Evolutionary conservation across 1,284 basidiomycete genomes (phyloP).

Genomic region (Ustanciosporium gigantosporum): DNA sequence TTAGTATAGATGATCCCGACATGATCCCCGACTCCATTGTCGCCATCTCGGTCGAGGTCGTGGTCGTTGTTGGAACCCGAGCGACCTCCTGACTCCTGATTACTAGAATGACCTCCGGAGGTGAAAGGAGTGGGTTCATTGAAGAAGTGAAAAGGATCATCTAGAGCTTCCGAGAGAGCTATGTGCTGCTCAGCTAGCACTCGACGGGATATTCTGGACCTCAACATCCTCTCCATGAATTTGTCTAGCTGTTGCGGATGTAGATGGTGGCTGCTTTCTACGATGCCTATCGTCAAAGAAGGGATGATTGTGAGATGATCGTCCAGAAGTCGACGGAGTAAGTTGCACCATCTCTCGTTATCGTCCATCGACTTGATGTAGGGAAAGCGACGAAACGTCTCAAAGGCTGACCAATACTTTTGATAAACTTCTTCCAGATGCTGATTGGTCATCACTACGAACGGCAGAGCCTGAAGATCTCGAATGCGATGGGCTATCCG

Average conservation of each 20-base stretch:
- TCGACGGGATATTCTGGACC: conserved; percentile 83
- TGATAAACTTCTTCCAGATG: conserved; percentile 82
- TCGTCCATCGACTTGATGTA: conserved; percentile 74
- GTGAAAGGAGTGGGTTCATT: conserved; percentile 34
- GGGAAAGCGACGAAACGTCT: conserved; percentile 72
- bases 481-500: conserved; percentile 84
- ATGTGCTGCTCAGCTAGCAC: conserved; percentile 89
- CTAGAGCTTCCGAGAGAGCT: conserved; percentile 70
- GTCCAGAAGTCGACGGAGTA: conserved; percentile 70
- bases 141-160: conserved; percentile 53
- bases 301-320: conserved; percentile 67
- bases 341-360: conserved; percentile 77
- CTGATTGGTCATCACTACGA: conserved; percentile 84
- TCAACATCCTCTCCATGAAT: conserved; percentile 87
- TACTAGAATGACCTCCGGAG: no score
- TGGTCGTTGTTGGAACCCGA: no score
- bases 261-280: conserved; percentile 71
- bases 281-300: conserved; percentile 56
- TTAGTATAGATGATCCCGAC: conserved; percentile 85
- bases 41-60: conserved; percentile 1
- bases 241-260: conserved; percentile 77
- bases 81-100: no score
- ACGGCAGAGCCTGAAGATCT: conserved; percentile 83
- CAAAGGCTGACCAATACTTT: conserved; percentile 63
- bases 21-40: conserved; percentile 62